These are phyloP conservation scores for Gracilaria caudata DNA, from an alignment of 23 red algal genomes.

Conservation along the genomic window DNA sequence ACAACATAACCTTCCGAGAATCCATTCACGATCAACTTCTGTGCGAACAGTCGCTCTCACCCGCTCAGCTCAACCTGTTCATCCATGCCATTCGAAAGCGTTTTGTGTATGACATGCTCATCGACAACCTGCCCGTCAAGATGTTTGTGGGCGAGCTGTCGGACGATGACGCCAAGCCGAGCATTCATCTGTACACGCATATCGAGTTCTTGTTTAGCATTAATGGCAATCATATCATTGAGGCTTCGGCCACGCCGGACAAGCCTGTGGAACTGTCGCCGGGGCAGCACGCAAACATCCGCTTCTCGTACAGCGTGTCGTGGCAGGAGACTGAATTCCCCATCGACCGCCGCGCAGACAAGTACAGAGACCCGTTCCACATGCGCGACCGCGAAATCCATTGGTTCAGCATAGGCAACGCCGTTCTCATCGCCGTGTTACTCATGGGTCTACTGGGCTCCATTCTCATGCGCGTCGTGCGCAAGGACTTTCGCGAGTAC, in stretches of 20 bases:
- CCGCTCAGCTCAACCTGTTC: constrained; percentile 36
- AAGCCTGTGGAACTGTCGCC: constrained; percentile 44
- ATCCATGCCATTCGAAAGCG: constrained; percentile 50
- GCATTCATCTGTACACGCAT: constrained; percentile 57
- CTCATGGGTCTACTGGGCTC: constrained; percentile 55
- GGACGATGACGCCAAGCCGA: constrained; percentile 37
- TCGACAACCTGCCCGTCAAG: constrained; percentile 68
- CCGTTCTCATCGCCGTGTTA: constrained; percentile 50
- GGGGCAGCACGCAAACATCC: constrained; percentile 42
- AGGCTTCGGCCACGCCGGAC: constrained; percentile 56
- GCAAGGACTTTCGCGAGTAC: constrained; percentile 70
- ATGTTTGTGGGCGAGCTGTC: constrained; percentile 65
- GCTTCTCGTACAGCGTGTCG: constrained; percentile 52
- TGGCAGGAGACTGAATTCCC: constrained; percentile 75
- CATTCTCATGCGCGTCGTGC: constrained; percentile 70
- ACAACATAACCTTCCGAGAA: constrained; percentile 38
- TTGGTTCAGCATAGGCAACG: constrained; percentile 96
- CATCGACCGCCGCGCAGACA: constrained; percentile 43
- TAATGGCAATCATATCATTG: constrained; percentile 62
- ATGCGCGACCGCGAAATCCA: constrained; percentile 72
- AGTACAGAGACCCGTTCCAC: constrained; percentile 69
- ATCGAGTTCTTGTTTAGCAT: constrained; percentile 50
- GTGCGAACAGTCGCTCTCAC: constrained; percentile 52
- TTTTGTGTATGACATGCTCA: constrained; percentile 65
- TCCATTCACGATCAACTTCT: constrained; percentile 17